phyloP scores from a whole-genome alignment of 208 protist genomes.

The Leishmania arabica region DNA sequence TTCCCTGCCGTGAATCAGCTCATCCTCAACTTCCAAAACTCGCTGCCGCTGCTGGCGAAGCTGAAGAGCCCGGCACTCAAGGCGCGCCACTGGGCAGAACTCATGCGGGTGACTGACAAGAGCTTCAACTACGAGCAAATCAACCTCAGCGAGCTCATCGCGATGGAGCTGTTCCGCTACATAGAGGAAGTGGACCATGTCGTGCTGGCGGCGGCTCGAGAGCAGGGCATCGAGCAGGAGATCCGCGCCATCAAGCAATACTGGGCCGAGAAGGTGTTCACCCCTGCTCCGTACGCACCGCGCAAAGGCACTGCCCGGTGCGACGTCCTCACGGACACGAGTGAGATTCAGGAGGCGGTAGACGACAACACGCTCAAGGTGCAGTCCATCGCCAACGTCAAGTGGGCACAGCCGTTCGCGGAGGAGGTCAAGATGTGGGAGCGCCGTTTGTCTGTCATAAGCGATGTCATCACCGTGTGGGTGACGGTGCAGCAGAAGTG shows the following conservation, averaged over 20 bases:
- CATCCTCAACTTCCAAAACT: conserved; percentile 95
- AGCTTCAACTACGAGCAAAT: conserved; percentile 97
- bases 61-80: conserved; percentile 98
- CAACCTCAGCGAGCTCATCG: conserved; percentile 97
- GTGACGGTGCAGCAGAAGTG: conserved; percentile 98
- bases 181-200: conserved; percentile 96
- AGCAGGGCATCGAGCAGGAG: conserved; percentile 96
- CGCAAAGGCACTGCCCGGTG: conserved; percentile 85
- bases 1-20: conserved; percentile 92
- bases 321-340: conserved; percentile 94
- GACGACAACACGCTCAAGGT: conserved; percentile 99
- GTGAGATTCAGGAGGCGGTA: conserved; percentile 96
- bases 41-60: conserved; percentile 95
- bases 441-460: conserved; percentile 94
- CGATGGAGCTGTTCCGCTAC: conserved; percentile 97
- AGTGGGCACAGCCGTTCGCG: conserved; percentile 97
- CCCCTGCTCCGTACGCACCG: conserved; percentile 90
- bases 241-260: conserved; percentile 94
- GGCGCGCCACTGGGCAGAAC: conserved; percentile 97
- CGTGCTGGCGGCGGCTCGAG: conserved; percentile 90
- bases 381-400: conserved; percentile 96
- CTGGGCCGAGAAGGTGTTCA: conserved; percentile 94
- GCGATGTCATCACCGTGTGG: conserved; percentile 98
- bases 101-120: conserved; percentile 95
- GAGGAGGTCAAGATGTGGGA: conserved; percentile 97